Percentiles rank a stretch among this genome's conserved stretches.
These are phyloP conservation scores for Nepenthes alata DNA, from an alignment of 179 eudicot species.

Conservation along the genomic window DNA sequence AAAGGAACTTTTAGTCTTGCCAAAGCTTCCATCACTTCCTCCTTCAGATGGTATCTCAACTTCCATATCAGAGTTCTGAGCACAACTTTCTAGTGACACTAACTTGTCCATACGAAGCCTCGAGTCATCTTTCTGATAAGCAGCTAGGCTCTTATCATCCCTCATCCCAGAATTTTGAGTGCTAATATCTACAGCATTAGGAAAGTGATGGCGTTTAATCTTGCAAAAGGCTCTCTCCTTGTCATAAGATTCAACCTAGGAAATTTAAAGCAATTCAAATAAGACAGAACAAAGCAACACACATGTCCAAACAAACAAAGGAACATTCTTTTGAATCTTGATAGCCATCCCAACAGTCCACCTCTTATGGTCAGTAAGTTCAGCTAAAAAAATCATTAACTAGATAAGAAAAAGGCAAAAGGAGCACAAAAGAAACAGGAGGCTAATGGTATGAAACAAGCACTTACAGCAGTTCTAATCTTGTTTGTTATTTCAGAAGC, in stretches of 20 bases:
- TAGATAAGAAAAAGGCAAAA: background rate
- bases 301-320: background rate
- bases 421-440: background rate
- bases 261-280: conserved; percentile 4
- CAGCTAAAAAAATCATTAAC: background rate
- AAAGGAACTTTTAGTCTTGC: conserved; percentile 19
- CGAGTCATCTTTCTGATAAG: conserved; percentile 15
- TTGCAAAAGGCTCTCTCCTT: conserved; percentile 52
- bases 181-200: conserved; percentile 12
- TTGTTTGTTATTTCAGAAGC: conserved; percentile 67
- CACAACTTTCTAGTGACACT: conserved; percentile 14
- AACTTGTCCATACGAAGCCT: conserved; percentile 18
- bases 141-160: conserved; percentile 10
- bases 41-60: conserved; percentile 25
- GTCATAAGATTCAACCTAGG: conserved; percentile 60
- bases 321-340: background rate
- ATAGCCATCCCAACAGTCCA: background rate
- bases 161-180: conserved; percentile 2
- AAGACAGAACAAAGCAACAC: background rate
- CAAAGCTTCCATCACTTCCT: conserved; percentile 18
- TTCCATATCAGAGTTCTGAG: conserved; percentile 25
- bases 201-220: conserved; percentile 51
- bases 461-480: conserved; percentile 64
- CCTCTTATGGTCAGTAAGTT: too few relatives aligned
- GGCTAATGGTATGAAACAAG: background rate